A percentile compares a stretch with the other conserved stretches of the same genome.
These are phyloP conservation scores for Macrotyloma uniflorum DNA, from an alignment of 306 rosid genomes.

Conservation along the genomic window DNA sequence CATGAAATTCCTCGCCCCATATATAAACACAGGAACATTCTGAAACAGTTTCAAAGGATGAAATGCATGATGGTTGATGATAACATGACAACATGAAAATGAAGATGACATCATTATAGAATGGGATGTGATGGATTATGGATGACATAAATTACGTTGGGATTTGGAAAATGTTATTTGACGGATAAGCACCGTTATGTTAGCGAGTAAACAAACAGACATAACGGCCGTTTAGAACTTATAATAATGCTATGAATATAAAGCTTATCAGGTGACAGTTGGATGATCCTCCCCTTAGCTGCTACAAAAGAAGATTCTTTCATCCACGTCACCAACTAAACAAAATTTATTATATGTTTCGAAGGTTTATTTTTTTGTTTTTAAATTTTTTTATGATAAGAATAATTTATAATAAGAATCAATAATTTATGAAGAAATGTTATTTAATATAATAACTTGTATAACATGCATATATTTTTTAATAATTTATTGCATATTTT, in stretches of 20 bases:
- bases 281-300: constrained; percentile 37
- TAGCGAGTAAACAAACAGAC: background rate
- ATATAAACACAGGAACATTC: constrained; percentile 26
- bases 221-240: constrained; percentile 47
- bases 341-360: background rate
- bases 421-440: no score
- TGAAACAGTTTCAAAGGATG: constrained; percentile 19
- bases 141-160: constrained; percentile 29
- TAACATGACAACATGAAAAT: background rate
- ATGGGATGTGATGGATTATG: constrained; percentile 4
- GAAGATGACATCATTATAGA: background rate
- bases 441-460: no score
- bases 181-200: constrained; percentile 46
- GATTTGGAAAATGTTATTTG: constrained; percentile 32
- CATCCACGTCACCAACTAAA: background rate
- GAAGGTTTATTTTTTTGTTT: no score
- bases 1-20: background rate
- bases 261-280: constrained; percentile 38
- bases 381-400: no score
- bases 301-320: constrained; percentile 44
- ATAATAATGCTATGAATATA: constrained; percentile 23
- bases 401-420: no score
- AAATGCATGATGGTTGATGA: constrained; percentile 6
- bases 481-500: no score
- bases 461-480: no score